A percentile compares a stretch with the other conserved stretches of the same genome.
Conservation (phyloP, 148 eudicot genomes). For the Bassia scoparia region DNA sequence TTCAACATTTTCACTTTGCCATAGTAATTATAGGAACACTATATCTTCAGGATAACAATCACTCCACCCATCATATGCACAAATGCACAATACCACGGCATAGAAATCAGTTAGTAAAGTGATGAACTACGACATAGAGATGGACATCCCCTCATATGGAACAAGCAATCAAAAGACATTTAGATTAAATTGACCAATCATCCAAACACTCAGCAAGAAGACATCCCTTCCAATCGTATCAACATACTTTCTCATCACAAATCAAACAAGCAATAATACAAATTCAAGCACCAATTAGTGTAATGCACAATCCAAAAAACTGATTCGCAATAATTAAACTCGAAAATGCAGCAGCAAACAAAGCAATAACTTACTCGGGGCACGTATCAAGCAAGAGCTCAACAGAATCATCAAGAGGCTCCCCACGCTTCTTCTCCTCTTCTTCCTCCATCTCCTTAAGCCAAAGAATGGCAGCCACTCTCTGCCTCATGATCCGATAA, state of each 20-base stretch:
- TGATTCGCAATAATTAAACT: background rate
- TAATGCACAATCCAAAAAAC: background rate
- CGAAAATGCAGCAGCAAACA: background rate
- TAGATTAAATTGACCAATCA: too few relatives aligned
- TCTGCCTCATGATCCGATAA: conserved; percentile 83
- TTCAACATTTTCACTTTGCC: background rate
- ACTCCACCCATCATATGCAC: too few relatives aligned
- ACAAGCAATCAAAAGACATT: too few relatives aligned
- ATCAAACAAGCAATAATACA: background rate
- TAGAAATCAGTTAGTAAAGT: too few relatives aligned
- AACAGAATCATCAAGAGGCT: conserved; percentile 76
- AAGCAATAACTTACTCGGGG: conserved; percentile 75
- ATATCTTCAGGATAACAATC: background rate
- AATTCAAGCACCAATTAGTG: background rate
- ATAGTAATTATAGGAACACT: too few relatives aligned
- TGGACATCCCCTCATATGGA: too few relatives aligned
- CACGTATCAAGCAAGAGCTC: conserved; percentile 69
- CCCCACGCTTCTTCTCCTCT: conserved; percentile 74
- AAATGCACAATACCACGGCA: too few relatives aligned
- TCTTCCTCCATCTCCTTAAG: conserved; percentile 80
- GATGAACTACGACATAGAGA: too few relatives aligned
- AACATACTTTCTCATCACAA: too few relatives aligned
- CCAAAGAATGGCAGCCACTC: conserved; percentile 88
- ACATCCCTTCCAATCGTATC: too few relatives aligned
- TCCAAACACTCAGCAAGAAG: too few relatives aligned